A percentile compares a stretch with the other conserved stretches of the same genome.
These are phyloP conservation scores for Pseudisothecium myosuroides DNA, from an alignment of 225 moss, liverwort and hornwort species.

Conservation along the genomic window DNA sequence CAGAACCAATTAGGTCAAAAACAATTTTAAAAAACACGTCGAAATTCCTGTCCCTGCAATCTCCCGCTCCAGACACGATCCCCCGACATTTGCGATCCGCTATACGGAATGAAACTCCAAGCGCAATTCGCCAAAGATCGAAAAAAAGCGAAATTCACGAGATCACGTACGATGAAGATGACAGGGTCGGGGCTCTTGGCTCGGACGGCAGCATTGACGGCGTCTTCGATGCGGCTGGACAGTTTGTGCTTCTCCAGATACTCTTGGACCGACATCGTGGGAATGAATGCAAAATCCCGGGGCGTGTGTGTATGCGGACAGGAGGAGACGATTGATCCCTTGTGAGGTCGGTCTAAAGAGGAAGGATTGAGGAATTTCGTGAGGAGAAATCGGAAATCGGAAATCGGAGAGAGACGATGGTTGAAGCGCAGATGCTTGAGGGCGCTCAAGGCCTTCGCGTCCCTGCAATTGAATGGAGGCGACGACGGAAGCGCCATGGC, in stretches of 20 bases:
- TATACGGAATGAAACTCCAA: background rate
- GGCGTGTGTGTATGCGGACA: background rate
- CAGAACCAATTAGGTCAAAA: background rate
- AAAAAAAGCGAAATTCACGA: background rate
- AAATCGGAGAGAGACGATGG: background rate
- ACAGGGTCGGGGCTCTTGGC: constrained; percentile 92
- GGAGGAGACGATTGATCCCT: background rate
- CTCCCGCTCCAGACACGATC: background rate
- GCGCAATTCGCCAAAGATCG: background rate
- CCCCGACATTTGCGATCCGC: background rate
- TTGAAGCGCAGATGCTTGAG: background rate
- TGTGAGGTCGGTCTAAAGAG: background rate
- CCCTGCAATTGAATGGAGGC: background rate
- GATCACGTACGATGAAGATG: constrained; percentile 72
- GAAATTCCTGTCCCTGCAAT: background rate
- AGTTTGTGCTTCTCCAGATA: constrained; percentile 99
- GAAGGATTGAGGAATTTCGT: background rate
- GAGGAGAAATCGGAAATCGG: background rate
- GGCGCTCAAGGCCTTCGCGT: background rate
- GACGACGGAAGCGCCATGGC: background rate
- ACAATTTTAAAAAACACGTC: background rate
- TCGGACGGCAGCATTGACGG: constrained; percentile 90
- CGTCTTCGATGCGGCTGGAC: constrained; percentile 90
- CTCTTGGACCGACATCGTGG: constrained; percentile 87
- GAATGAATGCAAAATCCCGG: background rate